These are phyloP conservation scores for Suhomyces tanzawaensis DNA, from an alignment of 805 yeast genomes.

Conservation along the genomic window DNA sequence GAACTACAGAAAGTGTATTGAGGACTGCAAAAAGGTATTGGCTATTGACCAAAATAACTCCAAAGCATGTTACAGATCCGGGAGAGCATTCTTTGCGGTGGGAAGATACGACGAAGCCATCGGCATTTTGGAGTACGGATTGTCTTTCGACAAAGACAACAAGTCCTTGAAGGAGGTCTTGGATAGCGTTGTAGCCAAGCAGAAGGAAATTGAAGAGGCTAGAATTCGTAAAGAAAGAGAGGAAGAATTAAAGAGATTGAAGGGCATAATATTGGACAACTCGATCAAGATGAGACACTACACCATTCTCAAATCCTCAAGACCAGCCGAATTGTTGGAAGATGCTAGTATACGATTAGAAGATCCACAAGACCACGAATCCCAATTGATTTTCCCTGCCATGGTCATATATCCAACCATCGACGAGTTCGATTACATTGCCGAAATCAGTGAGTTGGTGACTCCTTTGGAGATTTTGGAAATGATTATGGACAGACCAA, in stretches of 20 bases:
- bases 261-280: constrained; percentile 45
- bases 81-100: constrained; percentile 71
- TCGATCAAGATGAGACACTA: constrained; percentile 65
- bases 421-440: constrained; percentile 80
- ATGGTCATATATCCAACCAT: constrained; percentile 77
- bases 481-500: constrained; percentile 59
- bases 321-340: constrained; percentile 56
- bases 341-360: constrained; percentile 56
- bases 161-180: constrained; percentile 50
- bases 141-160: constrained; percentile 58
- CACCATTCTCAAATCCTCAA: constrained; percentile 45
- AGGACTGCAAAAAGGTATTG: constrained; percentile 77
- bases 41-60: constrained; percentile 62
- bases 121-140: constrained; percentile 63
- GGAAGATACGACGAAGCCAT: constrained; percentile 70
- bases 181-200: constrained; percentile 38
- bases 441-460: constrained; percentile 68
- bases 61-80: constrained; percentile 85
- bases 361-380: constrained; percentile 63
- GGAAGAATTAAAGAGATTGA: constrained; percentile 39
- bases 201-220: constrained; percentile 27
- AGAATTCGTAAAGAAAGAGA: constrained; percentile 37
- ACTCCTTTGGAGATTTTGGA: constrained; percentile 63
- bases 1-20: constrained; percentile 82
- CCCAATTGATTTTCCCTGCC: constrained; percentile 81